These are phyloP conservation scores for Boletus coccyginus DNA, from an alignment of 768 basidiomycete species.

Conservation along the genomic window DNA sequence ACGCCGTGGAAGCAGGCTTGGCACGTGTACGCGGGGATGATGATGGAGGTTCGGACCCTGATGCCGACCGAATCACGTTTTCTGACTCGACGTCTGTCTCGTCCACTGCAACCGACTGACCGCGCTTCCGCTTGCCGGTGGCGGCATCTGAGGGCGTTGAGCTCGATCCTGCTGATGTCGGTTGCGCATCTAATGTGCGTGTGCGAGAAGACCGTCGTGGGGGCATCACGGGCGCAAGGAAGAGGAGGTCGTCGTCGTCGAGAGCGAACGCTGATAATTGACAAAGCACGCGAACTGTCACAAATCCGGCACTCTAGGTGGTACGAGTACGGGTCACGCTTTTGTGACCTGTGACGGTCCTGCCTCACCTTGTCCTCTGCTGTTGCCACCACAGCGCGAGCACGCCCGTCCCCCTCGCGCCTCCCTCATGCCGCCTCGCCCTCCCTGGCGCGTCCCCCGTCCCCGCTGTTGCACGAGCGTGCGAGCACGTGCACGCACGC, in stretches of 20 bases:
- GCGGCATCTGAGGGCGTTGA: constrained; percentile 32
- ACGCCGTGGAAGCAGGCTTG: constrained; percentile 32
- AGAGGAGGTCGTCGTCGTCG: no score
- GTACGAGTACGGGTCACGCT: constrained; percentile 53
- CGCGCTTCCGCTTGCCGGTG: constrained; percentile 55
- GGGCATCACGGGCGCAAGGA: constrained; percentile 44
- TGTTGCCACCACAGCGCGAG: no score
- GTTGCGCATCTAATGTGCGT: constrained; percentile 44
- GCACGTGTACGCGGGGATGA: constrained; percentile 14
- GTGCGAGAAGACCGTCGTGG: constrained; percentile 68
- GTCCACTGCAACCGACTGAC: constrained; percentile 34
- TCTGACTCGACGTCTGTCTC: constrained; percentile 42
- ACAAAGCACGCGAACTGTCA: no score
- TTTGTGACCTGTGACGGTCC: no score
- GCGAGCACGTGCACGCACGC: no score
- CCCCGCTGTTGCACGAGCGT: no score
- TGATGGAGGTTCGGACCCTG: constrained; percentile 20
- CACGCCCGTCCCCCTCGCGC: no score
- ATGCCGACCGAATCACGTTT: constrained; percentile 32
- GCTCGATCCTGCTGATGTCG: constrained; percentile 19
- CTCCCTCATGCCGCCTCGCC: no score
- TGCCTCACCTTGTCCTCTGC: no score
- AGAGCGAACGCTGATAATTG: no score
- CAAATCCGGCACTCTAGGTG: no score
- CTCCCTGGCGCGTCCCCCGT: no score